phyloP scores from a whole-genome alignment of 495 filamentous ascomycete species.

The Penicillium turbatum region DNA sequence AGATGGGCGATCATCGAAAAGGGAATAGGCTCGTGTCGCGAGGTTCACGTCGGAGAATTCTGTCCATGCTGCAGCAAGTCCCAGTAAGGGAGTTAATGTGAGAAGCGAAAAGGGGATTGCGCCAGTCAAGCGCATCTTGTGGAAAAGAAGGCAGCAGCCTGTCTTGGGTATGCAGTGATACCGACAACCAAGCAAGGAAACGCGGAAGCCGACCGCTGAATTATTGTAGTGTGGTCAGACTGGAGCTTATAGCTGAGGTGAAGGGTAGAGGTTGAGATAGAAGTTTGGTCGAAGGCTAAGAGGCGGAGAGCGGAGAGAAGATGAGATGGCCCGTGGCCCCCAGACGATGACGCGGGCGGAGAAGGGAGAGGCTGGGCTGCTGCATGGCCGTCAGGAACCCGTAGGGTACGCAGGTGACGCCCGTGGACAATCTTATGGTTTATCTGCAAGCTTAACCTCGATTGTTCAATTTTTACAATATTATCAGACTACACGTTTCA shows the following conservation, averaged over 20 bases:
- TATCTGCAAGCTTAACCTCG: neutral
- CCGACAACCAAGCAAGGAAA: conserved; percentile 8
- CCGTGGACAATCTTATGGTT: neutral
- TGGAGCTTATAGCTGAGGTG: conserved; percentile 7
- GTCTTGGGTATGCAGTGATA: neutral
- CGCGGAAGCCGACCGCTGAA: conserved; percentile 14
- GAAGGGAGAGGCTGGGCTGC: conserved; percentile 17
- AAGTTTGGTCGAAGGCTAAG: conserved; percentile 7
- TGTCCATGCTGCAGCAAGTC: conserved; percentile 24
- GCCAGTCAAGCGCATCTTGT: conserved; percentile 33
- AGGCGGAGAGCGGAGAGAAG: conserved; percentile 18
- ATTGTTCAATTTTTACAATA: neutral
- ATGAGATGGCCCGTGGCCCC: conserved; percentile 14
- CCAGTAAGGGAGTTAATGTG: conserved; percentile 23
- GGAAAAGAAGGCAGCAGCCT: conserved; percentile 13
- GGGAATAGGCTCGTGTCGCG: conserved; percentile 39
- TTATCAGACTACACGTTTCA: neutral
- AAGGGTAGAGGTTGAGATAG: neutral
- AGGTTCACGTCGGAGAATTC: conserved; percentile 32
- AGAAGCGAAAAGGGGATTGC: conserved; percentile 25
- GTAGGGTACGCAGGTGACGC: neutral
- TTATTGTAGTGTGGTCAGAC: conserved; percentile 1
- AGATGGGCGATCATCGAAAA: conserved; percentile 54
- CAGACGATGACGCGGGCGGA: conserved; percentile 42
- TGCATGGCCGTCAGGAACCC: conserved; percentile 17